Evolutionary conservation across 495 filamentous ascomycete species (phyloP).

Genomic region (Aspergillus sclerotiicarbonarius): DNA sequence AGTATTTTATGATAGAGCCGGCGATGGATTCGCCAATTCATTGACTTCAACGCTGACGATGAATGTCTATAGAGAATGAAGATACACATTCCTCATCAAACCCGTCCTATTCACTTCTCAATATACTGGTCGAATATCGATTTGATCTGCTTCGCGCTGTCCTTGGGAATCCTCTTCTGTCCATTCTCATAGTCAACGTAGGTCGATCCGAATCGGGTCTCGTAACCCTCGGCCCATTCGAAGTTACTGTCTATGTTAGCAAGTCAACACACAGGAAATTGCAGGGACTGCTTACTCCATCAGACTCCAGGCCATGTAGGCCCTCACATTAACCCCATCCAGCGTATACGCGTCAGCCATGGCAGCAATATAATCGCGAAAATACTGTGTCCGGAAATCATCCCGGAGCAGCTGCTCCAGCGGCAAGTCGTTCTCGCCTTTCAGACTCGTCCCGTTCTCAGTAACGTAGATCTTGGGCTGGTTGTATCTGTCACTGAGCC

Average conservation of each 20-base stretch:
- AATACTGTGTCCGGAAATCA: conserved; percentile 74
- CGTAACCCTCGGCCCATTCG: conserved; percentile 74
- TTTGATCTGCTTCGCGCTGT: conserved; percentile 66
- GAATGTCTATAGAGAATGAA: background rate
- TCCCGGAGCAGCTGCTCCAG: conserved; percentile 68
- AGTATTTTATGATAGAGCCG: too few relatives aligned
- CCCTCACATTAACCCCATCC: conserved; percentile 69
- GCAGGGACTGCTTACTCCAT: conserved; percentile 53
- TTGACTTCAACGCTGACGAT: too few relatives aligned
- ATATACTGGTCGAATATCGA: conserved; percentile 57
- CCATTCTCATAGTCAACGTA: conserved; percentile 73
- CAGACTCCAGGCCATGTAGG: conserved; percentile 78
- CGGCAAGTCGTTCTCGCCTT: conserved; percentile 73
- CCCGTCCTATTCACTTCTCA: conserved; percentile 22
- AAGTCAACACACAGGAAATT: background rate
- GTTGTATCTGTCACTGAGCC: conserved; percentile 74
- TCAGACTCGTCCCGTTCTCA: conserved; percentile 76
- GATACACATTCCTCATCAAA: too few relatives aligned
- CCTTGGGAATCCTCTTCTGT: conserved; percentile 75
- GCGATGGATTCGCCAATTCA: too few relatives aligned
- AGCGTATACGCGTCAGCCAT: conserved; percentile 64
- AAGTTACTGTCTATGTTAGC: conserved; percentile 41
- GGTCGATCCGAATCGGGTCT: conserved; percentile 77
- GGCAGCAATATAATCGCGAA: conserved; percentile 67
- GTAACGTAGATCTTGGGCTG: conserved; percentile 77